These are phyloP conservation scores for Eutrema heterophyllum DNA, from an alignment of 345 rosid species.

Conservation along the genomic window DNA sequence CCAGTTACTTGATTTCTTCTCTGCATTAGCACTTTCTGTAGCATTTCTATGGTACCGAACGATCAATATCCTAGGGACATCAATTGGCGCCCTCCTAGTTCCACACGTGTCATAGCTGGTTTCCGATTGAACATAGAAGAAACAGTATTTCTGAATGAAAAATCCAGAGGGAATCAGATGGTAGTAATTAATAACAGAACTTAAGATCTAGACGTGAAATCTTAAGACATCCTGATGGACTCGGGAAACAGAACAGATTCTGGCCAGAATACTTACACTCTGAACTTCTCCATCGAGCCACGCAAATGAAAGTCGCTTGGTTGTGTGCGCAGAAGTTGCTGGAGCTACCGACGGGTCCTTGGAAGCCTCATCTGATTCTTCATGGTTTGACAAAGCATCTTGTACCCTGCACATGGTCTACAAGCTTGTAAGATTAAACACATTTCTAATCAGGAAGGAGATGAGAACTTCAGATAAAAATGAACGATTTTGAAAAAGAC, in stretches of 20 bases:
- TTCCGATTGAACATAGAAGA: slow-evolving; percentile 79
- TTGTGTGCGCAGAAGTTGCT: slow-evolving; percentile 49
- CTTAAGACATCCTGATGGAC: not conserved
- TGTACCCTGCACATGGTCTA: slow-evolving; percentile 91
- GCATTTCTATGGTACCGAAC: slow-evolving; percentile 77
- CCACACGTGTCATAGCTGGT: slow-evolving; percentile 87
- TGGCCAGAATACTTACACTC: slow-evolving; percentile 43
- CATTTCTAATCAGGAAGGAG: slow-evolving; percentile 18
- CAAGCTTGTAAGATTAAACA: slow-evolving; percentile 34
- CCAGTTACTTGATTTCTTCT: slow-evolving; percentile 44
- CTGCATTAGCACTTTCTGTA: slow-evolving; percentile 40
- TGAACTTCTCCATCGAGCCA: slow-evolving; percentile 98
- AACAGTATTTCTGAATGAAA: slow-evolving; percentile 72
- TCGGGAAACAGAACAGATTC: slow-evolving; percentile 4
- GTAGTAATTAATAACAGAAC: not conserved
- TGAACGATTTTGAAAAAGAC: not conserved
- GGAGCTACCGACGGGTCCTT: slow-evolving; percentile 35
- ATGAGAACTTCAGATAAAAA: not conserved
- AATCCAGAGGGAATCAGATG: not conserved
- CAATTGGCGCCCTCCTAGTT: slow-evolving; percentile 62
- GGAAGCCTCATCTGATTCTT: slow-evolving; percentile 32
- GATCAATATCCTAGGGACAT: slow-evolving; percentile 73
- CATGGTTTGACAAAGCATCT: slow-evolving; percentile 43
- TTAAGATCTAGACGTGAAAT: not conserved
- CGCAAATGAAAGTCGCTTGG: slow-evolving; percentile 66